Percentiles rank a stretch among this genome's conserved stretches.
phyloP scores from a whole-genome alignment of 176 grass and related monocot species.

The Urochloa ruziziensis region DNA sequence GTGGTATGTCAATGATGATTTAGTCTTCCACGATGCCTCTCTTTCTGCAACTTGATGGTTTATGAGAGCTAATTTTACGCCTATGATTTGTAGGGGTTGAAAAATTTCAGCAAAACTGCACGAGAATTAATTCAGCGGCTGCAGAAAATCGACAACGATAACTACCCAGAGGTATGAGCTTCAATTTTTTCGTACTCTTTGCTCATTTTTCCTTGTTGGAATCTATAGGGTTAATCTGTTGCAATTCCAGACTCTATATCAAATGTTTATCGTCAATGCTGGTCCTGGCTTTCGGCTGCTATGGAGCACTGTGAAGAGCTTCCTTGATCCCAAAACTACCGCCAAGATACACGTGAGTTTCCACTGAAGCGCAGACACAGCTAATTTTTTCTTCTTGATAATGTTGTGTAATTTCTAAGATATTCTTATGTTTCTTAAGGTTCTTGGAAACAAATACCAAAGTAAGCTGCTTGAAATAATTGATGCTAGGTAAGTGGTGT shows the following conservation, averaged over 20 bases:
- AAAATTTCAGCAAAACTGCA: slow-evolving; percentile 98
- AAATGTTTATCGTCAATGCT: slow-evolving; percentile 99
- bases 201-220: not conserved
- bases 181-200: not conserved
- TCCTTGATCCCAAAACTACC: slow-evolving; percentile 95
- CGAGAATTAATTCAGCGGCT: slow-evolving; percentile 79
- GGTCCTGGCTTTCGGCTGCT: slow-evolving; percentile 84
- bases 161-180: slow-evolving; percentile 87
- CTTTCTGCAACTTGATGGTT: not conserved
- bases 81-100: slow-evolving; percentile 66
- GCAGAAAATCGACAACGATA: slow-evolving; percentile 93
- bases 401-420: not conserved
- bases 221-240: slow-evolving; percentile 4
- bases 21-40: not conserved
- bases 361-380: not conserved
- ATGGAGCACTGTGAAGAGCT: slow-evolving; percentile 92
- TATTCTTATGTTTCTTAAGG: slow-evolving; percentile 47
- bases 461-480: slow-evolving; percentile 90
- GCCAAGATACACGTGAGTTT: slow-evolving; percentile 96
- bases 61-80: not conserved
- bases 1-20: slow-evolving; percentile 59
- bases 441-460: slow-evolving; percentile 92
- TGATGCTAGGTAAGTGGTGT: slow-evolving; percentile 55
- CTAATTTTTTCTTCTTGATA: not conserved
- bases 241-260: slow-evolving; percentile 70